Percentiles rank a stretch among this genome's conserved stretches.
These are phyloP conservation scores for Hypoxylon sp. DNA, from an alignment of 2,329 filamentous ascomycete species.

Conservation along the genomic window DNA sequence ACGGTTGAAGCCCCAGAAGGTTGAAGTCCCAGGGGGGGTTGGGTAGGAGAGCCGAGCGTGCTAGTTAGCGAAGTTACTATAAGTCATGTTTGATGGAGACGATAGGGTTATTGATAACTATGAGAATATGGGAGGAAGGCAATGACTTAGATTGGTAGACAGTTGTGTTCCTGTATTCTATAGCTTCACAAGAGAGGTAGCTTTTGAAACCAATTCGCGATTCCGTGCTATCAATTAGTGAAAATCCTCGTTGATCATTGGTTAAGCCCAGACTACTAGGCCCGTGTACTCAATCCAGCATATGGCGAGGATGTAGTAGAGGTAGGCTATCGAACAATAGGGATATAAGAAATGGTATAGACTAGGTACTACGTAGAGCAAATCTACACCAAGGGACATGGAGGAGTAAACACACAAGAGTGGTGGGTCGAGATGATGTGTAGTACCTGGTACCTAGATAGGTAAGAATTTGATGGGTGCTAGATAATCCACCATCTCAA, in stretches of 20 bases:
- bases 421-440: background rate
- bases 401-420: background rate
- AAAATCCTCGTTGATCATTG: background rate
- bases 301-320: too few species aligned
- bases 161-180: background rate
- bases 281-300: too few species aligned
- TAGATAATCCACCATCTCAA: background rate
- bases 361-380: background rate
- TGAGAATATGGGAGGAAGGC: background rate
- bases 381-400: background rate
- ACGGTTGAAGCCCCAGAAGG: background rate
- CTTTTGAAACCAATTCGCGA: background rate
- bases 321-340: background rate
- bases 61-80: background rate
- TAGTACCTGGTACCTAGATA: background rate
- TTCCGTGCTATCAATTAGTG: background rate
- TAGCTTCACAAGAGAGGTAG: background rate
- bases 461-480: background rate
- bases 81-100: background rate
- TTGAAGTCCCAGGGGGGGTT: background rate
- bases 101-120: background rate
- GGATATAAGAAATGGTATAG: background rate
- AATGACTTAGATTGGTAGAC: background rate
- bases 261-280: too few species aligned
- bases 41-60: background rate